Base-by-base conservation (phyloP, 805 yeast species). In the Candida jianshihensis region DNA sequence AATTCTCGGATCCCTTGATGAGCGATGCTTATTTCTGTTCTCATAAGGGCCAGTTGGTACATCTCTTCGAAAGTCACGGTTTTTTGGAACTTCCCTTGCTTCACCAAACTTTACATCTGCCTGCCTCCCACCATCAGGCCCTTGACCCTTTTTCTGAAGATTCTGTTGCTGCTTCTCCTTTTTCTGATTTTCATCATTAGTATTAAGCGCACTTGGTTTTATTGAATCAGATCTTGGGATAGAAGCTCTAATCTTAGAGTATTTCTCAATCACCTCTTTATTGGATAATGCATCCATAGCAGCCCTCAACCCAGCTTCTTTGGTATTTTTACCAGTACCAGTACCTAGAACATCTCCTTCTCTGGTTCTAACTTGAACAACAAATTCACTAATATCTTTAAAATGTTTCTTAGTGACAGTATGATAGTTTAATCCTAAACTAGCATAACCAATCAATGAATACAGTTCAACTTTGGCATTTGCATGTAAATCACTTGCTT, bases 261-360 rank as follows among this genome's bases (percentile, higher is more conserved):
- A 85, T 48, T 79, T 79, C 41, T 81, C 89, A 32, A 87, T 64
- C 21, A 75, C 39, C 0, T 62, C 63, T 30, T 70, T 71, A 43
- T 85, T 76, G 10, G 62, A 59, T 31, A 90, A 61, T 0, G 90
- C 96, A 35, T 67, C 64, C 78, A 80, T 81, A 0, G 98, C 98
- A 1, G 97, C 96, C 37, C 81, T 65, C 17, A 75, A 57, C 0
- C 96, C 92, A 0, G 97, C 97, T 20, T 76, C 80, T 54, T 82
- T 84, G 4, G 68, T 63, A 42, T 75, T 80, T 18, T 71, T 66
- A 3, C 85, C 97, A 6, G 59, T 62, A 5, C 96, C 97, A 4
- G 57, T 59, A 0, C 95, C 96, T 18, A 90, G 50, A 1, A 67
- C 63, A 4, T 74, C 63, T 16, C 79, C 87, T 37, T 70, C 75